Evolutionary conservation across 345 rosid genomes (phyloP).

Genomic region (Hevea brasiliensis): DNA sequence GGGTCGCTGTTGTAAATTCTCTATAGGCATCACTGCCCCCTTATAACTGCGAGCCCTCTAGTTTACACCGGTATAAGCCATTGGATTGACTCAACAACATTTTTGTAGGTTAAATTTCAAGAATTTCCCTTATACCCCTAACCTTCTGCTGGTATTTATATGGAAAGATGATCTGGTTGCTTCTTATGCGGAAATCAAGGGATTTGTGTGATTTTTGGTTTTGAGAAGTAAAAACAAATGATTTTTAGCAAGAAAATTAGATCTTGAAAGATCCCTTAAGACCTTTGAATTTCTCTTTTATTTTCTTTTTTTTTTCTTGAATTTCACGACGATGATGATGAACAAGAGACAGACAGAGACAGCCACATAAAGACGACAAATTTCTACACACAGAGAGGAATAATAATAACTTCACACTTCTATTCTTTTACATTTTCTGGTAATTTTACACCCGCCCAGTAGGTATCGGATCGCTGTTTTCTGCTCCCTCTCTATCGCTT

Average conservation of each 20-base stretch:
- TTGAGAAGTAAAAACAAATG: not conserved
- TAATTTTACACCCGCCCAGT: not conserved
- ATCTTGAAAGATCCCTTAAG: constrained; percentile 8
- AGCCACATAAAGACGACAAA: not conserved
- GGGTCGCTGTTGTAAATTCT: too few species aligned
- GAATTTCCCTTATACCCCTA: not conserved
- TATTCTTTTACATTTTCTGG: not conserved
- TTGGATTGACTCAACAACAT: not conserved
- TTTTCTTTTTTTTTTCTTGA: not conserved
- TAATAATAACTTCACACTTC: too few species aligned
- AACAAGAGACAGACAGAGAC: not conserved
- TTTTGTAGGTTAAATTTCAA: not conserved
- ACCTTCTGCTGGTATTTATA: not conserved
- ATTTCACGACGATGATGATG: not conserved
- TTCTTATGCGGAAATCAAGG: not conserved
- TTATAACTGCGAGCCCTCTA: too few species aligned
- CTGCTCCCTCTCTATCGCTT: not conserved
- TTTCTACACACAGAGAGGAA: not conserved
- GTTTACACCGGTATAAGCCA: too few species aligned
- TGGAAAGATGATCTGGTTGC: not conserved
- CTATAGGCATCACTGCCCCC: too few species aligned
- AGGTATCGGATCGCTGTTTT: not conserved
- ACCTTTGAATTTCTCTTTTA: not conserved
- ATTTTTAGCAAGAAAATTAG: not conserved
- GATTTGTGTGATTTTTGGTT: not conserved